These are phyloP conservation scores for Pythium aquatile DNA, from an alignment of 352 stramenopile genomes.

Conservation along the genomic window DNA sequence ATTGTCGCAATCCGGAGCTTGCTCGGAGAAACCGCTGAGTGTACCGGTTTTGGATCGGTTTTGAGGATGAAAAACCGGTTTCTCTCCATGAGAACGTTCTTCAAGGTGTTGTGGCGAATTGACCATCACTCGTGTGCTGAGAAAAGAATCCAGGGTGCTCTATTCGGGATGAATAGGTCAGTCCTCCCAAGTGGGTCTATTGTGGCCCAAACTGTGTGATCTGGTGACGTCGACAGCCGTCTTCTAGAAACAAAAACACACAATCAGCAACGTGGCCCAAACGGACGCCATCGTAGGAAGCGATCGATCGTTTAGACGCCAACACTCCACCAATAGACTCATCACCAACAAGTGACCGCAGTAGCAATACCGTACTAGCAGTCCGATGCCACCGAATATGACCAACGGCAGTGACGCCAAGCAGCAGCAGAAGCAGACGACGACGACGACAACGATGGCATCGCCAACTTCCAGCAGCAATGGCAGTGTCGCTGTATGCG, in stretches of 20 bases:
- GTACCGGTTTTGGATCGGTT: conserved; percentile 24
- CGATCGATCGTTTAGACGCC: background rate
- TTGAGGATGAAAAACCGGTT: conserved; percentile 18
- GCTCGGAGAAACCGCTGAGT: background rate
- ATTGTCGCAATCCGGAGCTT: too few species aligned
- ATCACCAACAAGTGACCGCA: background rate
- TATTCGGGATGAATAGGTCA: conserved; percentile 15
- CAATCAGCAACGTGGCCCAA: background rate
- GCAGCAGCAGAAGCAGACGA: conserved; percentile 4
- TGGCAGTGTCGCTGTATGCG: background rate
- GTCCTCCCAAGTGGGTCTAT: background rate
- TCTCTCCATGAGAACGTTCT: conserved; percentile 30
- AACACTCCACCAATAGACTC: background rate
- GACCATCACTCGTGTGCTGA: conserved; percentile 22
- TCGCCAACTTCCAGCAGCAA: background rate
- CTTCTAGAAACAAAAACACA: background rate
- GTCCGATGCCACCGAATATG: conserved; percentile 24
- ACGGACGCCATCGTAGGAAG: background rate
- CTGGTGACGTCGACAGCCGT: background rate
- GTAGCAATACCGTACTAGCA: background rate
- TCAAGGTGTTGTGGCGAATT: conserved; percentile 23
- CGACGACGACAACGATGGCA: background rate
- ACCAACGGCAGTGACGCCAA: conserved; percentile 5
- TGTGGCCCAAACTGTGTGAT: background rate
- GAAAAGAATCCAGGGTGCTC: conserved; percentile 15